Percentiles rank a stretch among this genome's conserved stretches.
Evolutionary conservation across 2,329 filamentous ascomycete species (phyloP).

Genomic region (Aspergillus sojae): DNA sequence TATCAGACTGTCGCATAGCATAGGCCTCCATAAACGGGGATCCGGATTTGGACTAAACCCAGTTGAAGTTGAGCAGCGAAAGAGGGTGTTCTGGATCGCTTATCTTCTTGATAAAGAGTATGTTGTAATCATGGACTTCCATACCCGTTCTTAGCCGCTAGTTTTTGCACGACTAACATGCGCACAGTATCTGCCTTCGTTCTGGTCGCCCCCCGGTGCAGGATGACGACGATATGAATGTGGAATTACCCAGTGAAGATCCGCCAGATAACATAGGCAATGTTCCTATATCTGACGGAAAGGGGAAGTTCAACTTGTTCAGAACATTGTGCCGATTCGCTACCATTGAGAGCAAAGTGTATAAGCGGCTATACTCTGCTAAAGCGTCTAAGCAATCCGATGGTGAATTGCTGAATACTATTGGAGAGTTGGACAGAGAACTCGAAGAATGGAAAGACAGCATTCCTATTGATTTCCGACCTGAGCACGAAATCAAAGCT

Average conservation of each 20-base stretch:
- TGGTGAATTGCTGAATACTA: slow-evolving; percentile 90
- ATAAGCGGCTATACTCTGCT: slow-evolving; percentile 89
- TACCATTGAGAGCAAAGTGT: slow-evolving; percentile 89
- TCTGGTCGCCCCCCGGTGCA: slow-evolving; percentile 73
- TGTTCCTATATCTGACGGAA: slow-evolving; percentile 84
- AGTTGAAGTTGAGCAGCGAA: slow-evolving; percentile 89
- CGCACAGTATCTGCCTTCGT: slow-evolving; percentile 63
- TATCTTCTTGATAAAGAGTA: slow-evolving; percentile 74
- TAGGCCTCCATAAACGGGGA: slow-evolving; percentile 91
- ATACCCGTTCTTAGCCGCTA: not conserved
- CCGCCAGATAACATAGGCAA: slow-evolving; percentile 92
- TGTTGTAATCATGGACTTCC: slow-evolving; percentile 21
- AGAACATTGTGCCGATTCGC: slow-evolving; percentile 89
- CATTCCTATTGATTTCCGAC: slow-evolving; percentile 94
- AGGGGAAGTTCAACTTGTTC: slow-evolving; percentile 93
- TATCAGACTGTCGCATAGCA: slow-evolving; percentile 87
- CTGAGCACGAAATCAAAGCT: slow-evolving; percentile 93
- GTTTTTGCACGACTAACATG: slow-evolving; percentile 15
- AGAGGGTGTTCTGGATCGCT: slow-evolving; percentile 76
- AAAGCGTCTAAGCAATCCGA: slow-evolving; percentile 90
- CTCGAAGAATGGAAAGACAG: slow-evolving; percentile 95
- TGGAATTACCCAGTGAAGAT: slow-evolving; percentile 88
- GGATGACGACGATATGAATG: slow-evolving; percentile 87
- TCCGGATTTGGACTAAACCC: slow-evolving; percentile 91
- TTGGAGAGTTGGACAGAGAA: slow-evolving; percentile 87